Evolutionary conservation across 1,284 basidiomycete genomes (phyloP), one percentile per base, ranked within the genome.

Genomic region (Rugosomyces carneus): DNA sequence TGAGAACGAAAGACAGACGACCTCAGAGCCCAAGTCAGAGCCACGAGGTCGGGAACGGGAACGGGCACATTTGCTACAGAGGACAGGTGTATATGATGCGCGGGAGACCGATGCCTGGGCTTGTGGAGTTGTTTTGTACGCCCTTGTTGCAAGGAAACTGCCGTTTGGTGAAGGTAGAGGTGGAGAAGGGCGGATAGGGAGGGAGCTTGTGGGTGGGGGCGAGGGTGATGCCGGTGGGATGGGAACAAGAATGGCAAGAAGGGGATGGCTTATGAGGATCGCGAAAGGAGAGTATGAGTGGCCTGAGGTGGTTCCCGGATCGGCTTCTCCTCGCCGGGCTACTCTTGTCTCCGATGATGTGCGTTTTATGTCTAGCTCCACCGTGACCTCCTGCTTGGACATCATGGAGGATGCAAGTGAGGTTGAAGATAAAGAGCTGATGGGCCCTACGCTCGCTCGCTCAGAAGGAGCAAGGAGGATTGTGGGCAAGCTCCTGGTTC

Each of bases 101-200:
- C 76, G 89, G 6, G 76, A 85, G 60, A 94, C 90, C 42, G 93
- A 96, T 60, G 82, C 85, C 0, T 96, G 92, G 91, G 89, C 90
- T 1, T 81, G 88, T 50, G 90, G 90, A 0, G 84, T 93, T 3
- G 89, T 93, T 29, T 67, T 92, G 3, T 94, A 82, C 62, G 87
- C 84, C 7, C 69, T 93, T 35, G 72, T 83, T 5, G 80, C 75
- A 13, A 75, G 89, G 42, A 68, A 66, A 21, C 58, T 86, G 44
- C 83, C 81, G 1, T 86, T 84, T 61, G 80, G 77, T 19, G 72
- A 68, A 48, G 66, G 68, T 15, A 64, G 4, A n/a, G 40, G 13
- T 9, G 40, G 40, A 3, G 32, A 15, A 15, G 44, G 15, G 5
- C n/a, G 48, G n/a, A 32, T 21, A 1, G 44, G 38, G 41, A 42